phyloP scores from a whole-genome alignment of 148 eudicot species.

The Talinum fruticosum region DNA sequence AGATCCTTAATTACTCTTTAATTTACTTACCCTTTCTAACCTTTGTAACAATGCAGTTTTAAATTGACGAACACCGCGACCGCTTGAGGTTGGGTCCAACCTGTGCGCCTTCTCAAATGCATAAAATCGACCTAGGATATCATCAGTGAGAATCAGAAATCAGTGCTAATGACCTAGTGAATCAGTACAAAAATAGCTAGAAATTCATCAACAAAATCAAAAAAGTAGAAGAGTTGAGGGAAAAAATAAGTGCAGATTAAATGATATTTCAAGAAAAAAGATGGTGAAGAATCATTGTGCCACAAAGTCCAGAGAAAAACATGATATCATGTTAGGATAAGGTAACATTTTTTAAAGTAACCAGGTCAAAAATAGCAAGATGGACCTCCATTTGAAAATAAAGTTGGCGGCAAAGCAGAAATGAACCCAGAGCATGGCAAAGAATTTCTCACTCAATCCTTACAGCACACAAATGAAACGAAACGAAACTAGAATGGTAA shows the following conservation, averaged over 20 bases:
- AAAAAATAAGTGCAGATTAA: background rate
- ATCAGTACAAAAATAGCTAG: background rate
- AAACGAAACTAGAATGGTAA: background rate
- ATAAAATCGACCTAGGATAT: constrained; percentile 80
- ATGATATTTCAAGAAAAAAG: background rate
- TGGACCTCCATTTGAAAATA: background rate
- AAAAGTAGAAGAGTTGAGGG: background rate
- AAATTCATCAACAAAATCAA: background rate
- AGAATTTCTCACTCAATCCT: background rate
- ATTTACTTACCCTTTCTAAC: constrained; percentile 66
- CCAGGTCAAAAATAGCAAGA: background rate
- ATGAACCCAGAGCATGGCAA: background rate
- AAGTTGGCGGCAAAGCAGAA: background rate
- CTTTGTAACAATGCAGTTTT: constrained; percentile 95
- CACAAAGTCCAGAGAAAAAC: background rate
- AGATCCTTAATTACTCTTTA: background rate
- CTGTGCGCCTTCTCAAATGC: constrained; percentile 98
- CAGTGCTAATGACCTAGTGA: background rate
- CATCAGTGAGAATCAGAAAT: background rate
- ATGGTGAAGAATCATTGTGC: background rate
- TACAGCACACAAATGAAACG: background rate
- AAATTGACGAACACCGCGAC: constrained; percentile 98
- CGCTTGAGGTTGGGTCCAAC: constrained; percentile 91
- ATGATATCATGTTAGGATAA: background rate
- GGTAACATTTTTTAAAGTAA: background rate